These are phyloP conservation scores for Lachancea meyersii DNA, from an alignment of 805 yeast species.

Conservation along the genomic window DNA sequence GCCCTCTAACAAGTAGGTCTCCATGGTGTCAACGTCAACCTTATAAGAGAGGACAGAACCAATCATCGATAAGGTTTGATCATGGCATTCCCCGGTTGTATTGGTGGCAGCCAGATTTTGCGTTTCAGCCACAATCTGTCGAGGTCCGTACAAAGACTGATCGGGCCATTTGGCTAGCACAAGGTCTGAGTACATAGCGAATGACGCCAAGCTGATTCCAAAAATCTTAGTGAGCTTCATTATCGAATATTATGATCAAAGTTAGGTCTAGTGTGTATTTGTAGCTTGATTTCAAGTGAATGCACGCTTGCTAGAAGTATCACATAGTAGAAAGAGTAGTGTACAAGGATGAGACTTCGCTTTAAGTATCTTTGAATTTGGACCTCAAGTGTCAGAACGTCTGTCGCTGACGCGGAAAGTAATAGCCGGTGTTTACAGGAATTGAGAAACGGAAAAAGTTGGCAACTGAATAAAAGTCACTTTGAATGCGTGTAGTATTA, in stretches of 20 bases:
- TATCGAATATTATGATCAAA: neutral
- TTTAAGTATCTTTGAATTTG: neutral
- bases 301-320: neutral
- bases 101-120: neutral
- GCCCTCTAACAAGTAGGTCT: neutral
- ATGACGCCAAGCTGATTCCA: constrained; percentile 1
- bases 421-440: too few species aligned
- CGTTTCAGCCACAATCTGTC: neutral
- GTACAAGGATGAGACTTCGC: neutral
- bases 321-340: neutral
- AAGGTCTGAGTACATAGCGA: neutral
- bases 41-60: constrained; percentile 1
- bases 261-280: neutral
- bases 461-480: too few species aligned
- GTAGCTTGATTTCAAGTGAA: neutral
- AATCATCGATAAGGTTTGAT: constrained; percentile 4
- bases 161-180: constrained; percentile 4
- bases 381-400: neutral
- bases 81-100: constrained; percentile 4
- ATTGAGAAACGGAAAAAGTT: too few species aligned
- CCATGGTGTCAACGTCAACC: constrained; percentile 5
- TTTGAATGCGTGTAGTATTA: too few species aligned
- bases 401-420: neutral
- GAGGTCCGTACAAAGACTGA: constrained; percentile 2
- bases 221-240: constrained; percentile 1